Evolutionary conservation across 176 grass and related monocot species (phyloP), one percentile per base, ranked within the genome.

Genomic region (Lolium perenne): DNA sequence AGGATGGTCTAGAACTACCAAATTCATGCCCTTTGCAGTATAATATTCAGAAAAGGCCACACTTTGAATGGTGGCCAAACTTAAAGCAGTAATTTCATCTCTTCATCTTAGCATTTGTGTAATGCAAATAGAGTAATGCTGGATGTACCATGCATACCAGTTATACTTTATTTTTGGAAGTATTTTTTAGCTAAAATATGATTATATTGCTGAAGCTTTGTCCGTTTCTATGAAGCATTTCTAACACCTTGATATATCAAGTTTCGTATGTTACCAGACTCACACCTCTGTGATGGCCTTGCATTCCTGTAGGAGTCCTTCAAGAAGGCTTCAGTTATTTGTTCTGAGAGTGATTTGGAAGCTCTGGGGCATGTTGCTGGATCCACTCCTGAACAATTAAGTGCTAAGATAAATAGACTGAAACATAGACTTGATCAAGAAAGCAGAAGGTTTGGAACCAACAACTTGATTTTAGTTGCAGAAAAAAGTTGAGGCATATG

Each of bases 291-390:
- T 63, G 15, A 78, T 53, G 75, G 62, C 20, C 54, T 12, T 81
- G 58, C 41, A 45, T 86, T 43, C 55, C 48, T 77, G 43, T 64
- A 98, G 96, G 93, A 89, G 13, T 77, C 85, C 76, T 92, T 88
- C 77, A 91, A 49, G 77, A 98, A 98, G 86, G 96, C 96, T 78
- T 98, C 96, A 50, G 89, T 84, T 62, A 95, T 95, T 83, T 98
- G 96, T 75, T 72, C 64, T 11, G 90, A 98, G 75, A 81, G 57
- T 86, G 93, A 98, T 68, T 70, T 89, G 48, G 83, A 95, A 94
- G 74, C 91, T 80, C 86, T 94, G 56, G 93, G 84, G 18, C 90
- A 76, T 82, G 86, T 91, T 83, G 81, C 32, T 79, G 88, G 78
- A 79, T 87, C 80, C 86, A 93, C 85, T 71, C 84, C 82, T 10